Conservation (phyloP, 306 rosid genomes). For the Fragaria iinumae region DNA sequence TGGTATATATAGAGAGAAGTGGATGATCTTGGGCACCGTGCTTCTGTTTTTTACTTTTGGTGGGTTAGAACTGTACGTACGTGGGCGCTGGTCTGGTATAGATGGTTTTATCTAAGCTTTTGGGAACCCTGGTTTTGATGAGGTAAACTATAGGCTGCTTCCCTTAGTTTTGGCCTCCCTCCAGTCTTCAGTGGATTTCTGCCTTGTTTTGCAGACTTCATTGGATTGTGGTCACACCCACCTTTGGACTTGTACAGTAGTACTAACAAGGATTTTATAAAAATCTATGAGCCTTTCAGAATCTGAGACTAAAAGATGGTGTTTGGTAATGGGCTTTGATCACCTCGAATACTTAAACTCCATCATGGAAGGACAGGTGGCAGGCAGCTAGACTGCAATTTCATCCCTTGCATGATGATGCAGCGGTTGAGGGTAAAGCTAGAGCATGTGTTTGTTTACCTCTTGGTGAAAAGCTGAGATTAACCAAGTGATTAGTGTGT, state of each 20-base stretch:
- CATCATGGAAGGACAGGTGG: neutral
- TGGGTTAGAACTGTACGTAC: neutral
- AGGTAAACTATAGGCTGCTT: slow-evolving; percentile 43
- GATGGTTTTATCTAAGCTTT: slow-evolving; percentile 6
- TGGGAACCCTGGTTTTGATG: slow-evolving; percentile 29
- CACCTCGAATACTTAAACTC: neutral
- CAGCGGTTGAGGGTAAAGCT: neutral
- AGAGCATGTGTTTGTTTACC: neutral
- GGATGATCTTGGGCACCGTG: slow-evolving; percentile 21
- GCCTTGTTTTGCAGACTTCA: neutral
- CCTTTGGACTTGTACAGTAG: neutral
- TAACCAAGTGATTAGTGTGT: neutral
- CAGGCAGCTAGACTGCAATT: neutral
- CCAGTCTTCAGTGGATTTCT: neutral
- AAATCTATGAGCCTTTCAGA: slow-evolving; percentile 8
- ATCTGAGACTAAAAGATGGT: neutral
- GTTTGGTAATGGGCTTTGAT: neutral
- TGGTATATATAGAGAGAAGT: slow-evolving; percentile 35
- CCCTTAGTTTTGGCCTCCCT: slow-evolving; percentile 8
- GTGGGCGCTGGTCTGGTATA: slow-evolving; percentile 47
- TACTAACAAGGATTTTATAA: neutral
- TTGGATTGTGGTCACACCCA: neutral
- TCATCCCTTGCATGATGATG: neutral
- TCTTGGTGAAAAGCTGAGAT: neutral
- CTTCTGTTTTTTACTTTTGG: neutral